Evolutionary conservation across 2,329 filamentous ascomycete genomes (phyloP), one percentile per base, ranked within the genome.

Genomic region (Colletotrichum gloeosporioides): DNA sequence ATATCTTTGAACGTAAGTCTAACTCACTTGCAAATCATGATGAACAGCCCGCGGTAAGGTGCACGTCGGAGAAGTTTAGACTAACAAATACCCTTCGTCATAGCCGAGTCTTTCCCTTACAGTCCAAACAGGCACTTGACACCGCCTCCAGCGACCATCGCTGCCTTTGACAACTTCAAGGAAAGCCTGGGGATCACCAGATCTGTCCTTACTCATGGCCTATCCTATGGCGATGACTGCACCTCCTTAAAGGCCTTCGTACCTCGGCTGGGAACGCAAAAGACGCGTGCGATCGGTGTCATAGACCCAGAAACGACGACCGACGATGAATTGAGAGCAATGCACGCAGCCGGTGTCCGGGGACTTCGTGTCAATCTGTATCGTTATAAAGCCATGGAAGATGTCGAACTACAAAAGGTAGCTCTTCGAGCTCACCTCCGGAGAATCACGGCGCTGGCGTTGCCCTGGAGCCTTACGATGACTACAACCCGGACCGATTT

Each of bases 311-410:
- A 79, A 9, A 79, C 78, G 0, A 78, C 80, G 1, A 80, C 79
- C 3, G 72, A 78, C 8, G 73, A 65, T 9, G 80, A 81, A 25
- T 71, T 84, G 1, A 67, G 27, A 5, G 75, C 78, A 10, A 81
- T 84, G 78, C 80, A 81, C 18, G 67, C 62, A 6, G 77, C 78
- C 0, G 84, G 84, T 2, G 80, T 84, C 3, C 80, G 84, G 1
- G 83, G 84, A 1, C 80, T 86, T 4, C 78, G 84, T 8, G 82
- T 86, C 5, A 85, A 86, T 44, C 73, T 85, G 7, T 86, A 85
- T 65, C 78, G 79, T 32, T 84, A 84, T 64, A 77, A 79, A 0
- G 84, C 84, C 2, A 84, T 85, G 83, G 81, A 85, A 29, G 81
- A 85, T 63, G 81, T 84, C 4, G 79, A 83, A 22, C 71, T 81